Evolutionary conservation across 1,284 basidiomycete species (phyloP).

Genomic region (Trametes polyzona): DNA sequence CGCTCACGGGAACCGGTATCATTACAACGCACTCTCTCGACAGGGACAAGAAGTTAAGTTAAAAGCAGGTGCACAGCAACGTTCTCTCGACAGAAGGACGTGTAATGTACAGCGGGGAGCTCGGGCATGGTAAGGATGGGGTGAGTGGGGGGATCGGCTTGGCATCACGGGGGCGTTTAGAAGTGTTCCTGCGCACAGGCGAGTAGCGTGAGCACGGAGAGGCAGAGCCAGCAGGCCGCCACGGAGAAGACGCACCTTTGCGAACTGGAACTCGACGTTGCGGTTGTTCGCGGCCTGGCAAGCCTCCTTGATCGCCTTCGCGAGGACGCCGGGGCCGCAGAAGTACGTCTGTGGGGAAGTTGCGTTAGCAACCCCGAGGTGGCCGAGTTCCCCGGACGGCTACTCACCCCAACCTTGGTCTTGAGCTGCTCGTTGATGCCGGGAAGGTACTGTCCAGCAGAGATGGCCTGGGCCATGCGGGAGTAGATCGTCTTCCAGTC

Average conservation of each 20-base stretch:
- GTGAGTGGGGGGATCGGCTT: neutral
- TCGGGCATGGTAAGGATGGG: conserved; percentile 1
- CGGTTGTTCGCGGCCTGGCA: conserved; percentile 57
- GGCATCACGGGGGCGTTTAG: conserved; percentile 38
- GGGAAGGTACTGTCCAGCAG: conserved; percentile 77
- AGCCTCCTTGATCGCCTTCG: conserved; percentile 75
- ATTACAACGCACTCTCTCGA: conserved; percentile 14
- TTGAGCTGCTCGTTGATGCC: conserved; percentile 77
- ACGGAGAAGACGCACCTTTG: conserved; percentile 55
- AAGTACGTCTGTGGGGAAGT: conserved; percentile 70
- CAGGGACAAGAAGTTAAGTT: conserved; percentile 15
- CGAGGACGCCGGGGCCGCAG: conserved; percentile 77
- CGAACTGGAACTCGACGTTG: conserved; percentile 74
- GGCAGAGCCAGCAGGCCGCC: neutral
- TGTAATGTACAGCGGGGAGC: conserved; percentile 15
- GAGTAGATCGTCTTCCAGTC: conserved; percentile 83
- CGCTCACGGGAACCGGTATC: neutral
- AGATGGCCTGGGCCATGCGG: conserved; percentile 73
- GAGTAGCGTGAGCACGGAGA: conserved; percentile 2
- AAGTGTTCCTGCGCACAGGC: conserved; percentile 58
- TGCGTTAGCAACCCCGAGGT: conserved; percentile 14
- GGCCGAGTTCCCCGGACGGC: conserved; percentile 2
- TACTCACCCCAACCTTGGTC: conserved; percentile 78
- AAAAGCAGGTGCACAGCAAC: conserved; percentile 19
- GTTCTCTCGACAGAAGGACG: conserved; percentile 15